Evolutionary conservation across 2,329 filamentous ascomycete species (phyloP).

Genomic region (Daldinia sp.): DNA sequence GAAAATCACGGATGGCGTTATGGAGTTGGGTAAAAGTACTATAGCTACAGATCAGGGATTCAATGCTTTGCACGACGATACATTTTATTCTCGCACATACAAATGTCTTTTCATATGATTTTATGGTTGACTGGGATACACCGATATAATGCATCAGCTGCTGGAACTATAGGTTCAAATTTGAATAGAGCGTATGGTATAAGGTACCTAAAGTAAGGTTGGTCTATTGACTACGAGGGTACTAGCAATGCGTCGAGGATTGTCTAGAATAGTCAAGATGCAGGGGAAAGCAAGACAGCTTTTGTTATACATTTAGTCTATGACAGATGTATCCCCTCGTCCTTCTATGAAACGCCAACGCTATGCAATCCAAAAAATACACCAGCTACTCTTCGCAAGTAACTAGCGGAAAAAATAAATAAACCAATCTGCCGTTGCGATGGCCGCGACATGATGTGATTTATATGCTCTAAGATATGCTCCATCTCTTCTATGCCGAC

Average conservation of each 20-base stretch:
- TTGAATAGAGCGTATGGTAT: background rate
- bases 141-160: background rate
- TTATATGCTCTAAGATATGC: constrained; percentile 7
- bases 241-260: background rate
- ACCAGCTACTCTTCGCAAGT: constrained; percentile 17
- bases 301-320: constrained; percentile 37
- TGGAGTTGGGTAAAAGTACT: constrained; percentile 2
- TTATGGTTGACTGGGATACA: background rate
- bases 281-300: constrained; percentile 8
- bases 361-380: constrained; percentile 34
- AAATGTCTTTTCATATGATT: background rate
- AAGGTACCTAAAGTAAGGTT: background rate
- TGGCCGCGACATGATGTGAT: constrained; percentile 6
- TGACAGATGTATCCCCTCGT: constrained; percentile 11
- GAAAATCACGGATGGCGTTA: background rate
- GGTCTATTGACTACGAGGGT: background rate
- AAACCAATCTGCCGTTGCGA: constrained; percentile 27
- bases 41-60: background rate
- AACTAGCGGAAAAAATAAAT: constrained; percentile 15
- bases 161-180: background rate
- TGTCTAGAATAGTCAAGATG: constrained; percentile 2
- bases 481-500: background rate
- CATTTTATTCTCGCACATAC: background rate
- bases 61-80: background rate
- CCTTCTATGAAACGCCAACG: constrained; percentile 35